Evolutionary conservation across 2,329 filamentous ascomycete genomes (phyloP), one percentile per base, ranked within the genome.

Genomic region (Colletotrichum tropicale): DNA sequence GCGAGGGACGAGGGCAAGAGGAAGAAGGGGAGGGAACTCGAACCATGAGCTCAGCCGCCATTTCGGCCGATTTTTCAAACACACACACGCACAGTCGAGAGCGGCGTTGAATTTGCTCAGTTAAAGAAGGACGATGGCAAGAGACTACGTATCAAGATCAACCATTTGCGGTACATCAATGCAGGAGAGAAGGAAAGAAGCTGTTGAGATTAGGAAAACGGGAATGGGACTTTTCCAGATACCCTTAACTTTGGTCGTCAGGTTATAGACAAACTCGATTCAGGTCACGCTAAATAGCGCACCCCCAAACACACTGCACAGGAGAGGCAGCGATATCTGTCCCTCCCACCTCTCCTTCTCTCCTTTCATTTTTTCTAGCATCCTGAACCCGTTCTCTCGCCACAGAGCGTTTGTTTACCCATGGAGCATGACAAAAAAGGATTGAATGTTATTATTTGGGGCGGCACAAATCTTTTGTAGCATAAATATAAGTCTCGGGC

Each of bases 1-100:
- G 82, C 83, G 32, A 86, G 86, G 79, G 77, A 80, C 4, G 84
- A 86, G 16, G 88, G 87, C 65, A 82, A 80, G 66, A 81, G 81
- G 38, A 86, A 84, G 77, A 71, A 83, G 56, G 77, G 26, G 18
- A 74, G 64, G 30, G 73, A 64, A 28, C 28, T 66, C 32, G 66
- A 76, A 9, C 66, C 71, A 60, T 76, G 74, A 76, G 18, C 43
- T 56, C 43, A 36, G 28, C 21, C 24, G 30, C 26, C 6, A 48
- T 60, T 36, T 58, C 24, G 21, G 18, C 18, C n/a, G 13, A 24
- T 36, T 34, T 62, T 62, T 16, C 21, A 52, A 7, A 43, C 9
- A n/a, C n/a, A 52, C 12, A 52, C 24, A 18, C 36, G 28, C 24
- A 52, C 24, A 30, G 12, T 32, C 58, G 26, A 43, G 12, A n/a